Evolutionary conservation across 192 early-diverging fungal genomes (phyloP), one percentile per base, ranked within the genome.

Genomic region (Backusella psychrophila): DNA sequence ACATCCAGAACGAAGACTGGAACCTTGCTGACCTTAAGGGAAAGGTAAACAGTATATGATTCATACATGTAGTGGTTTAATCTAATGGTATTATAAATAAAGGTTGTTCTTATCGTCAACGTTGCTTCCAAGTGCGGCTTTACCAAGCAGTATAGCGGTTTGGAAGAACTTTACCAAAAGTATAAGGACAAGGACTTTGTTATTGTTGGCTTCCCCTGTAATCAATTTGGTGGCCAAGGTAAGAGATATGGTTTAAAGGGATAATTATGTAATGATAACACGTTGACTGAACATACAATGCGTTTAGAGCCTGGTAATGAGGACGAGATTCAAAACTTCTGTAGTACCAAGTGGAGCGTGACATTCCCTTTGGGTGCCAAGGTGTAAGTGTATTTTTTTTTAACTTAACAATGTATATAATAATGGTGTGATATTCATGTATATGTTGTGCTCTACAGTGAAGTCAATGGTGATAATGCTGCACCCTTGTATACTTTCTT

Each of bases 61-160:
- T 11, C 4, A 33, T n/a, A 9, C 1, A n/a, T 39, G 38, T 39
- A 39, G 11, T 39, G 38, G 38, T 39, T 39, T 39, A 39, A 39
- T 39, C 38, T 11, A 15, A 46, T 49, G 6, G 8, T 23, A 15
- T 12, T 21, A 42, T 14, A 7, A 17, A 17, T 26, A 49, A 15
- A 80, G 79, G 71, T 77, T 56, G 75, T 76, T 42, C 86, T 98
- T 36, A 81, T 96, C 56, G 94, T 96, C 81, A 98, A 98, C 79
- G 92, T 94, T 36, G 96, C 95, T 31, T 94, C 93, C 73, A 89
- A 95, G 87, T 97, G 96, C 84, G 95, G 95, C 11, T 93, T 93
- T 82, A 94, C 95, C 38, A 85, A 85, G 19, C 94, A 96, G 82
- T 94, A 94, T 86, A 81, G 80, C 26, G 90, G 87, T 21, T 85